Percentiles rank a stretch among this genome's conserved stretches.
Conservation (phyloP, 257 asterid species). For the Thymus mandschuricus region DNA sequence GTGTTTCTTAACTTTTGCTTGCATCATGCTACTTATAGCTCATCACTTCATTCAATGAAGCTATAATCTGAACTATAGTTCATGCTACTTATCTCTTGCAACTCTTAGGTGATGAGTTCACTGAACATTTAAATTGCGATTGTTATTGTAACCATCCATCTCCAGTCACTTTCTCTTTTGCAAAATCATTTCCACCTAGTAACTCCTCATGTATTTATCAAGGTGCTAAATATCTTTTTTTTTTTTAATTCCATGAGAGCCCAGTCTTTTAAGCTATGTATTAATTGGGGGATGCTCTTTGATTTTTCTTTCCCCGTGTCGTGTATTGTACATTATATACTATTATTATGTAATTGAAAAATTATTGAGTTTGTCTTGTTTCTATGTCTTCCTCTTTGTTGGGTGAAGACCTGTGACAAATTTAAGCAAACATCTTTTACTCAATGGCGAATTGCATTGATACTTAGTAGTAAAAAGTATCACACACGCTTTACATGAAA, state of each 20-base stretch:
- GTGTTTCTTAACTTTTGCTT: slow-evolving; percentile 10
- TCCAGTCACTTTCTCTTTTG: not conserved
- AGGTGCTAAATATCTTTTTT: no score
- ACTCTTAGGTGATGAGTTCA: not conserved
- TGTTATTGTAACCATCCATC: not conserved
- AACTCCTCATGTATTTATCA: not conserved
- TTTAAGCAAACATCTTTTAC: no score
- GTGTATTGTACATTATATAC: not conserved
- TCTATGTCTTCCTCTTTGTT: not conserved
- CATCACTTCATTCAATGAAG: not conserved
- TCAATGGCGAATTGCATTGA: not conserved
- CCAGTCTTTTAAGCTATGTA: no score
- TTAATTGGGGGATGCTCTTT: no score
- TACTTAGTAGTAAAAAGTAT: not conserved
- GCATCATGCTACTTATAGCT: slow-evolving; percentile 1
- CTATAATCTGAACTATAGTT: not conserved
- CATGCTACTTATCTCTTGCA: not conserved
- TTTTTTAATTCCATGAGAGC: no score
- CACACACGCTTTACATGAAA: not conserved
- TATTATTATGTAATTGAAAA: not conserved
- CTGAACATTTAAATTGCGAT: no score
- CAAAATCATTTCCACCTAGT: not conserved
- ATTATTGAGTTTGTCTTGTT: not conserved
- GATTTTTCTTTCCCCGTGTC: not conserved
- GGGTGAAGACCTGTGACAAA: no score